Percentiles rank a stretch among this genome's conserved stretches.
Evolutionary conservation across 192 early-diverging fungal species (phyloP).

Genomic region (Coemansia guatemalensis): DNA sequence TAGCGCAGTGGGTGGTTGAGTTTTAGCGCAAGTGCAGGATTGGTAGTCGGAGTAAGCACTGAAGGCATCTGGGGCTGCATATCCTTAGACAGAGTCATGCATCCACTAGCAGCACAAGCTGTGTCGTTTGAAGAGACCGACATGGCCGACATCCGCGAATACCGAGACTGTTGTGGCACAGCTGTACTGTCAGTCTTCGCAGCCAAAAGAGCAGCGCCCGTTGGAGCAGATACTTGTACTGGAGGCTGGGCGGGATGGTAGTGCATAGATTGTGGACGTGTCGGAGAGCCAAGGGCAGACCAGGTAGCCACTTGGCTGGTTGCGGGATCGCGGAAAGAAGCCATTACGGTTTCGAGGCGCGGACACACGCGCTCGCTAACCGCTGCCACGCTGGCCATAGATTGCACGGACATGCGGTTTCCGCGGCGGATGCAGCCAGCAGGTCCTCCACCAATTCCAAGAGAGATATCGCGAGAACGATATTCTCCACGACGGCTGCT

Average conservation of each 20-base stretch:
- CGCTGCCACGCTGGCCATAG: slow-evolving; percentile 19
- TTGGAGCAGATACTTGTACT: not conserved
- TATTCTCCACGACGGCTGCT: slow-evolving; percentile 3
- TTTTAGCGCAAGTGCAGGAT: not conserved
- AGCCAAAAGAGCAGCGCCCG: not conserved
- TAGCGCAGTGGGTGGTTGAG: not conserved
- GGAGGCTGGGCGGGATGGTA: slow-evolving; percentile 4
- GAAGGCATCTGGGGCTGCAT: slow-evolving; percentile 3
- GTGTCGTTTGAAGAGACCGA: slow-evolving; percentile 50
- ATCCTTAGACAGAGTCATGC: slow-evolving; percentile 32
- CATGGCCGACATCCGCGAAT: slow-evolving; percentile 39
- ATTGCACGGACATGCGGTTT: slow-evolving; percentile 30
- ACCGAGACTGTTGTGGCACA: not conserved
- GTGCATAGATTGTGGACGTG: slow-evolving; percentile 9
- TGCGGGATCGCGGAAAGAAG: slow-evolving; percentile 28
- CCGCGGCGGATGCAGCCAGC: slow-evolving; percentile 2
- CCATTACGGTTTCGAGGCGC: slow-evolving; percentile 39
- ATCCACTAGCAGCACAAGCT: slow-evolving; percentile 33
- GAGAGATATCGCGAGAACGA: slow-evolving; percentile 10
- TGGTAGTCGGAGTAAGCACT: not conserved
- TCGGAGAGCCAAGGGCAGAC: slow-evolving; percentile 24
- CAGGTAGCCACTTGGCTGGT: slow-evolving; percentile 37
- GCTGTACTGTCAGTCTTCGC: not conserved
- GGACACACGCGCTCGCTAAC: slow-evolving; percentile 28
- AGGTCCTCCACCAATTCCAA: not conserved